Evolutionary conservation across 169 alveolate genomes (phyloP).

Genomic region (Babesia caballi): DNA sequence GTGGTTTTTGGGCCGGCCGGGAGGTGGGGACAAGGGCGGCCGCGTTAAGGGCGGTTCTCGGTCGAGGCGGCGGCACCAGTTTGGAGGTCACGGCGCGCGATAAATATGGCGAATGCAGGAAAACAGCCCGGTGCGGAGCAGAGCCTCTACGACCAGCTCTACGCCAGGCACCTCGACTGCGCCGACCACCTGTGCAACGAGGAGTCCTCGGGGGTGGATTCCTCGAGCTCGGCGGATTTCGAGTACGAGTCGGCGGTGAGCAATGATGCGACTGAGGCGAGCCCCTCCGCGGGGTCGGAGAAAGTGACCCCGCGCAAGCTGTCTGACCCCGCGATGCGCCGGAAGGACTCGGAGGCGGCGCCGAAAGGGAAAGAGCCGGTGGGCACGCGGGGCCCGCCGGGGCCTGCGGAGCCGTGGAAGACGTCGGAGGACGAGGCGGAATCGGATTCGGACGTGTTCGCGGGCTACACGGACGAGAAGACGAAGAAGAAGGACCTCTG

Average conservation of each 20-base stretch:
- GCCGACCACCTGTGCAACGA: conserved; percentile 34
- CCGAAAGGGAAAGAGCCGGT: neutral
- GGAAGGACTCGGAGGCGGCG: neutral
- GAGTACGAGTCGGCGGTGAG: neutral
- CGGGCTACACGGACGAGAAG: neutral
- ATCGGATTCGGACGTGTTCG: neutral
- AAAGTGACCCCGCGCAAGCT: neutral
- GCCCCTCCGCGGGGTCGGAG: neutral
- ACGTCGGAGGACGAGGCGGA: neutral
- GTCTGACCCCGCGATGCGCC: neutral
- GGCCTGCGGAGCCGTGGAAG: no score
- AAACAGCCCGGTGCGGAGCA: neutral
- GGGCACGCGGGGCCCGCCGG: neutral
- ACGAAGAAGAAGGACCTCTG: neutral
- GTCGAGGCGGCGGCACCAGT: no score
- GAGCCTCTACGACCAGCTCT: conserved; percentile 25
- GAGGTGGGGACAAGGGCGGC: no score
- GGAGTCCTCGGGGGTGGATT: conserved; percentile 15
- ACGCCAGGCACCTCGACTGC: conserved; percentile 24
- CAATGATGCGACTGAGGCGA: neutral
- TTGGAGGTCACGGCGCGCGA: no score
- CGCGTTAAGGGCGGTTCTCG: no score
- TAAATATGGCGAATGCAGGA: neutral
- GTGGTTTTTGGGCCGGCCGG: no score
- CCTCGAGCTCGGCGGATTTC: neutral